phyloP scores from a whole-genome alignment of 345 rosid genomes.

The Heritiera littoralis region DNA sequence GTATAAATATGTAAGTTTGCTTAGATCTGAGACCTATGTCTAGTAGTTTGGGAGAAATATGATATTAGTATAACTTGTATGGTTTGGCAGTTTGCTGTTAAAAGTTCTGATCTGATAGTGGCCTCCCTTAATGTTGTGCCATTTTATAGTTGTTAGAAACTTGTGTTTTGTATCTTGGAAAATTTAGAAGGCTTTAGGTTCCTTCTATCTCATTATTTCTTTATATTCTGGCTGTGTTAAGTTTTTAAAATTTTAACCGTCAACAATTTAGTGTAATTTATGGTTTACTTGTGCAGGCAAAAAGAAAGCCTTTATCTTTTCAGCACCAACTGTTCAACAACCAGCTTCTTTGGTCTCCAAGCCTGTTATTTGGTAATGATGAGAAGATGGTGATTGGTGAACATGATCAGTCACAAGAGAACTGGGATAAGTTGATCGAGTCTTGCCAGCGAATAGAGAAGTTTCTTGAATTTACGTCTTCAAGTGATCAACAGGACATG shows the following conservation, averaged over 20 bases:
- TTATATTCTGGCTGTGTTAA: neutral
- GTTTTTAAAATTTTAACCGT: neutral
- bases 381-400: conserved; percentile 30
- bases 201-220: neutral
- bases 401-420: conserved; percentile 43
- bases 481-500: conserved; percentile 28
- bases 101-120: neutral
- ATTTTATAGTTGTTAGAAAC: neutral
- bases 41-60: neutral
- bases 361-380: conserved; percentile 45
- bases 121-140: neutral
- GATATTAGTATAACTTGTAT: neutral
- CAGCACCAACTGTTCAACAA: conserved; percentile 38
- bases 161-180: neutral
- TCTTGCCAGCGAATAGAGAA: conserved; percentile 69
- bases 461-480: conserved; percentile 60
- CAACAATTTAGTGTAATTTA: neutral
- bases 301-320: conserved; percentile 38
- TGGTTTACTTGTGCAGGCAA: conserved; percentile 23
- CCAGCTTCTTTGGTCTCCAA: conserved; percentile 55
- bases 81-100: neutral
- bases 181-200: neutral
- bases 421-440: conserved; percentile 47
- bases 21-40: conserved; percentile 3
- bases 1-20: neutral